Evolutionary conservation across 768 basidiomycete genomes (phyloP).

Genomic region (Chalciporus sphaerocephalus): DNA sequence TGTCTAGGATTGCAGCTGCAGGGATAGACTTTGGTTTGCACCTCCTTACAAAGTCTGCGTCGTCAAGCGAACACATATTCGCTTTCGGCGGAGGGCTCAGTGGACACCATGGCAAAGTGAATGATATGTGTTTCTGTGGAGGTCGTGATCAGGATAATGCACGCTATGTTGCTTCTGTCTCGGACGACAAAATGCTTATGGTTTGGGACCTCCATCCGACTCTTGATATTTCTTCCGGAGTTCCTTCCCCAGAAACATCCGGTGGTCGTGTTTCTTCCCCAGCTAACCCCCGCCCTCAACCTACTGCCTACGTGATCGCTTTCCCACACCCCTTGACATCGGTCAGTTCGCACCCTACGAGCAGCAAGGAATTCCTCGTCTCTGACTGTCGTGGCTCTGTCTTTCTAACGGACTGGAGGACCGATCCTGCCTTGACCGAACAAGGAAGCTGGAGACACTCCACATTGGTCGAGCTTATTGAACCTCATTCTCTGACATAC

Average conservation of each 20-base stretch:
- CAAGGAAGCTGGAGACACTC: slow-evolving; percentile 56
- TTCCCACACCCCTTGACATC: slow-evolving; percentile 70
- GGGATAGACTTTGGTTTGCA: slow-evolving; percentile 67
- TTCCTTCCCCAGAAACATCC: slow-evolving; percentile 31
- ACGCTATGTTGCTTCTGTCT: slow-evolving; percentile 77
- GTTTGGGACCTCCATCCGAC: slow-evolving; percentile 79
- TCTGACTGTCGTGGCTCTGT: slow-evolving; percentile 71
- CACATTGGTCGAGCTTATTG: slow-evolving; percentile 66
- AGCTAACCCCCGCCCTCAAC: slow-evolving; percentile 49
- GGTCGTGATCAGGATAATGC: slow-evolving; percentile 63
- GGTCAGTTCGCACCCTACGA: slow-evolving; percentile 65
- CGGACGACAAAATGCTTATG: slow-evolving; percentile 82
- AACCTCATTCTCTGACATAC: slow-evolving; percentile 59
- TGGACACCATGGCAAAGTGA: slow-evolving; percentile 76
- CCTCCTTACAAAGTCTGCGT: slow-evolving; percentile 55
- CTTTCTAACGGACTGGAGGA: slow-evolving; percentile 80
- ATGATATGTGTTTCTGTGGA: slow-evolving; percentile 77
- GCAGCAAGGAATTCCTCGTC: slow-evolving; percentile 76
- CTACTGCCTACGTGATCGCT: slow-evolving; percentile 70
- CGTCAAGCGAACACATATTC: slow-evolving; percentile 50
- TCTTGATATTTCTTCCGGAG: slow-evolving; percentile 39
- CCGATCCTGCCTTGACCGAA: slow-evolving; percentile 54
- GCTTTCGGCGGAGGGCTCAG: slow-evolving; percentile 76
- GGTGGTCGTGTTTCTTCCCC: slow-evolving; percentile 29
- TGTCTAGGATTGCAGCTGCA: slow-evolving; percentile 60